Base-by-base conservation (phyloP, 2,329 filamentous ascomycete genomes). In the Fusarium citri region DNA sequence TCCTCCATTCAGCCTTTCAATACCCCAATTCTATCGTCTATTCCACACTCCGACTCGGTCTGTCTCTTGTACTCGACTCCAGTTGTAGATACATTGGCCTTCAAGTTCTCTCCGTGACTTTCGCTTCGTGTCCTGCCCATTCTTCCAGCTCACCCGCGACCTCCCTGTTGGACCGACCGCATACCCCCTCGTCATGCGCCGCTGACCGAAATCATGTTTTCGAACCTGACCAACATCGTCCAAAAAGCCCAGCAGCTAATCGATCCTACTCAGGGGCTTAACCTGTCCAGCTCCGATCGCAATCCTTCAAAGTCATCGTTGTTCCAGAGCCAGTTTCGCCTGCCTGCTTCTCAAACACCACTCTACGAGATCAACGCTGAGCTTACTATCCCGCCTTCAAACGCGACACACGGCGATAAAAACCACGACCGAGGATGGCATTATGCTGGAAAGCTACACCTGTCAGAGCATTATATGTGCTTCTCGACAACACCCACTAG, bases 301-400 rank as follows among this genome's bases (percentile, higher is more conserved):
- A 92, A 93, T 78, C 94, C 94, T 51, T 95, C 94, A 77, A 98
- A 98, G 83, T 90, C 94, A 59, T 91, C 92, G 54, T 89, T 98
- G 63, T 99, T 98, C 84, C 94, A 96, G 83, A 91, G 92, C 80
- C 96, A 99, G 82, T 99, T 99, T 84, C 93, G 96, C 72, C 91
- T 99, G 34, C 96, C 96, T 47, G 90, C 94, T 77, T 92, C 93
- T 41, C 95, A 99, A 82, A 94, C 92, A 68, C 96, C 96, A 59
- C 87, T 98, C 61, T 94, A 97, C 83, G 96, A 99, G 84, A 98
- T 99, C 82, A 94, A 92, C 66, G 94, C 96, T 77, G 96, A 99
- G 84, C 89, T 99, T 64, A 97, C 94, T 59, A 92, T 99, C 63
- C 91, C 91, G 58, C 90, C 88, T 67, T 88, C 89, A 69, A 92